Conservation (phyloP, 1,139 yeast species). For the Geotrichum carabidarum region DNA sequence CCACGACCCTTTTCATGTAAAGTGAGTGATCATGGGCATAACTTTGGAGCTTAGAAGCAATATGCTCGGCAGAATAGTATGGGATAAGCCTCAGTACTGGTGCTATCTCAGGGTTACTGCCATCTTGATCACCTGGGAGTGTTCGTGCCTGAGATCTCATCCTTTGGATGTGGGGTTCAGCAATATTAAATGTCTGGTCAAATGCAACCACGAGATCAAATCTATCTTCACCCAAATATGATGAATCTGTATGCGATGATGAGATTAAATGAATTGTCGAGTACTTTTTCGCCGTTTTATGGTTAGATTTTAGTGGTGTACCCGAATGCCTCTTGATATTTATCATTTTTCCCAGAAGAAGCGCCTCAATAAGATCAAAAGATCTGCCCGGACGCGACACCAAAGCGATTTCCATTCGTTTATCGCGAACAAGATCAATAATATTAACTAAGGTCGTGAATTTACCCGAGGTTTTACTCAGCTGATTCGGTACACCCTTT, state of each 20-base stretch:
- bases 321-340: slow-evolving; percentile 67
- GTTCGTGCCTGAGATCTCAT: slow-evolving; percentile 29
- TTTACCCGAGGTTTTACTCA: slow-evolving; percentile 83
- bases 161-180: slow-evolving; percentile 35
- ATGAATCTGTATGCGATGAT: slow-evolving; percentile 23
- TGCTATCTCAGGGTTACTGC: slow-evolving; percentile 32
- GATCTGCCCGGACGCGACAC: slow-evolving; percentile 55
- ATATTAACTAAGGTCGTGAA: slow-evolving; percentile 61
- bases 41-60: slow-evolving; percentile 25
- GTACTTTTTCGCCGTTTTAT: slow-evolving; percentile 22
- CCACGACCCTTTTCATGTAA: slow-evolving; percentile 60
- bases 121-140: slow-evolving; percentile 20
- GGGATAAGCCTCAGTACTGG: slow-evolving; percentile 70
- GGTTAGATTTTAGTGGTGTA: slow-evolving; percentile 25
- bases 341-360: slow-evolving; percentile 62
- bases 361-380: slow-evolving; percentile 73
- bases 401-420: slow-evolving; percentile 46
- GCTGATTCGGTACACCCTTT: slow-evolving; percentile 68
- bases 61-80: slow-evolving; percentile 75
- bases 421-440: slow-evolving; percentile 40
- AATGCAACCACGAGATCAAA: slow-evolving; percentile 67
- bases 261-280: slow-evolving; percentile 36
- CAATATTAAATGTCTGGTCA: slow-evolving; percentile 60
- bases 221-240: slow-evolving; percentile 28
- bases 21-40: slow-evolving; percentile 13